Evolutionary conservation across 2,329 filamentous ascomycete species (phyloP), one percentile per base, ranked within the genome.

Genomic region (Diaporthe humulicola): DNA sequence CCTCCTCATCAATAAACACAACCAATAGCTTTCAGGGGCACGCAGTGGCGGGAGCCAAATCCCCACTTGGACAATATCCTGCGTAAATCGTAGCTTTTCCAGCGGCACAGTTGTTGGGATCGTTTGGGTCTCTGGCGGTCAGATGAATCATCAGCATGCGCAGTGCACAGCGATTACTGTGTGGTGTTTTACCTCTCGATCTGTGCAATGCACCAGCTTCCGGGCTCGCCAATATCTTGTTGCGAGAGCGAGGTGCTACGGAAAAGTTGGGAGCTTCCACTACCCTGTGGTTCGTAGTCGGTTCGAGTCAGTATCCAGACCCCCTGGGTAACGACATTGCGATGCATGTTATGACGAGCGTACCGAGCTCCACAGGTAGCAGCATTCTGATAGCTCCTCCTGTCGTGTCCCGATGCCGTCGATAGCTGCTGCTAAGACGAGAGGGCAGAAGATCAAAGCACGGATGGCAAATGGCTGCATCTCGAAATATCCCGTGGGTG

Each of bases 191-290:
- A 61, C 58, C 58, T 42, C 15, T 61, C 58, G 22, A 61, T 42
- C 38, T 45, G 38, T 28, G 58, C 36, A 28, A 61, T 61, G n/a
- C 58, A 61, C 58, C 58, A 64, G 25, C 38, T 45, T 64, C 38
- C 38, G 28, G 40, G 58, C 8, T 45, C 40, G 17, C 58, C 38
- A 4, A 45, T 64, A 8, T 45, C 58, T 30, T 45, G 15, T 25
- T 64, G 58, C 15, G 58, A 64, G 9, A 64, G 28, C 22, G n/a
- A 25, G 17, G 58, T 64, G 58, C 40, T 64, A 30, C 38, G 38
- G 58, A 64, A 64, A 3, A 64, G 38, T 25, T 64, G 58, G 0
- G n/a, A 42, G 15, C 28, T 61, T 36, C 56, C 56, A 19, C 36
- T 38, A 19, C 17, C 36, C 58, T 61, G 15, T 15, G 8, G 7